These are phyloP conservation scores for Themeda triandra DNA, from an alignment of 176 grass and related monocot species.

Conservation along the genomic window DNA sequence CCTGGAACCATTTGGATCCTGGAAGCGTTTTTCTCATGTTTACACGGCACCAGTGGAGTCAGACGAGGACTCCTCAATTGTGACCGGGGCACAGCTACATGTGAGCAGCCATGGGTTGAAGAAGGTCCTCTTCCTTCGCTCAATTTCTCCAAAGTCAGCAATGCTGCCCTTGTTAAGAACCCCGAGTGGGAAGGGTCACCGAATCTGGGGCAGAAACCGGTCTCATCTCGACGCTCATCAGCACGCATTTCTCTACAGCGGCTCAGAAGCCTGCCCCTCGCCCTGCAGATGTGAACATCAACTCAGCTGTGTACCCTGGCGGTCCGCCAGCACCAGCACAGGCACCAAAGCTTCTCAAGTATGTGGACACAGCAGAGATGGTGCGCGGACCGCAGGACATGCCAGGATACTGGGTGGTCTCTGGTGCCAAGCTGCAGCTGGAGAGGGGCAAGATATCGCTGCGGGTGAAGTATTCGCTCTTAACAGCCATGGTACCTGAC, in stretches of 20 bases:
- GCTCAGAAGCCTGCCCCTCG: slow-evolving; percentile 67
- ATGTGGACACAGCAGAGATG: slow-evolving; percentile 82
- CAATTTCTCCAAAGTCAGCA: slow-evolving; percentile 61
- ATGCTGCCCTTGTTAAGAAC: slow-evolving; percentile 51
- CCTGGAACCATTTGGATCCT: slow-evolving; percentile 68
- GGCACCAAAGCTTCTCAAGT: slow-evolving; percentile 81
- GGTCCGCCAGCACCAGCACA: slow-evolving; percentile 75
- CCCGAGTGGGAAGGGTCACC: slow-evolving; percentile 82
- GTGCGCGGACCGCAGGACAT: slow-evolving; percentile 75
- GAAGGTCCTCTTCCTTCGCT: slow-evolving; percentile 92
- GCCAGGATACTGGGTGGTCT: slow-evolving; percentile 92
- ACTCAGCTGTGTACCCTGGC: slow-evolving; percentile 86
- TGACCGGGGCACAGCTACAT: slow-evolving; percentile 73
- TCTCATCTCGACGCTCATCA: slow-evolving; percentile 88
- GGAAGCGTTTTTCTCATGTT: slow-evolving; percentile 88
- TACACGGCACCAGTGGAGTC: slow-evolving; percentile 84
- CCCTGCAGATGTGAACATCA: slow-evolving; percentile 80
- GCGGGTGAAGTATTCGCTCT: slow-evolving; percentile 70
- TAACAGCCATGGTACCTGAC: slow-evolving; percentile 69
- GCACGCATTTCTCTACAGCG: slow-evolving; percentile 79
- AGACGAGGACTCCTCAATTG: slow-evolving; percentile 66
- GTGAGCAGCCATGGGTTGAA: slow-evolving; percentile 70
- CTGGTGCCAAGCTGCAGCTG: slow-evolving; percentile 79
- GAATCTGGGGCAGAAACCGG: slow-evolving; percentile 89
- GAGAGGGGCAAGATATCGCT: slow-evolving; percentile 92